Conservation (phyloP, 2,329 filamentous ascomycete species). For the Ascochyta koolunga region DNA sequence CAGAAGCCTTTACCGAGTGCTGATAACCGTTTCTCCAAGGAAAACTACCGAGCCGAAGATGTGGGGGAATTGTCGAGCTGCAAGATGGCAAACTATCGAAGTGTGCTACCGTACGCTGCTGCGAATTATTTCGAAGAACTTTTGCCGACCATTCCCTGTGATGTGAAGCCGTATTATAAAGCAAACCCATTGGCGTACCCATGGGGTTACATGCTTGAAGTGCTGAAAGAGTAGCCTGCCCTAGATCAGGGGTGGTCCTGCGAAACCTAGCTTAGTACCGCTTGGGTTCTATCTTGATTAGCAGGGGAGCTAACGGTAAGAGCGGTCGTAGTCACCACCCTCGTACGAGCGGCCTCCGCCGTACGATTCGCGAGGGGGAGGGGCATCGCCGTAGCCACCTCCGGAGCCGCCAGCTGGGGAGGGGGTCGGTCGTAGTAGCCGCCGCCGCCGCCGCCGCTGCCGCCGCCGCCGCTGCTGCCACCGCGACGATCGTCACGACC, state of each 20-base stretch:
- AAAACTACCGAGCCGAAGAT: slow-evolving; percentile 50
- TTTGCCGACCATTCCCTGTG: slow-evolving; percentile 48
- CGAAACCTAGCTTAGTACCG: slow-evolving; percentile 42
- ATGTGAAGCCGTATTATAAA: slow-evolving; percentile 47
- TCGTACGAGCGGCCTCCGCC: slow-evolving; percentile 49
- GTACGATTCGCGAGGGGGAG: slow-evolving; percentile 48
- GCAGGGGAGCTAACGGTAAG: slow-evolving; percentile 41
- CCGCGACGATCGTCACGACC: slow-evolving; percentile 56
- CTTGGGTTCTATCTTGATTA: slow-evolving; percentile 47
- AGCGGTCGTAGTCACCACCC: slow-evolving; percentile 55
- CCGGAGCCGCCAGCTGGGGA: slow-evolving; percentile 37
- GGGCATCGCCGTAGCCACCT: slow-evolving; percentile 43
- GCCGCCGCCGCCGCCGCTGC: slow-evolving; percentile 51
- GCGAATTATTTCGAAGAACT: slow-evolving; percentile 47
- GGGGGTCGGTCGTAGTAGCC: slow-evolving; percentile 62
- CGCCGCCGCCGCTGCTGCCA: slow-evolving; percentile 44
- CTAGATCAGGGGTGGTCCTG: slow-evolving; percentile 30
- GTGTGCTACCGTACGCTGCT: slow-evolving; percentile 42
- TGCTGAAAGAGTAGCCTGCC: slow-evolving; percentile 32
- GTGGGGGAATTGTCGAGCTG: slow-evolving; percentile 43
- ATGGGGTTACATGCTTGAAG: slow-evolving; percentile 45
- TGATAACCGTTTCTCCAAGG: slow-evolving; percentile 50
- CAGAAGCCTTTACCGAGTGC: slow-evolving; percentile 47
- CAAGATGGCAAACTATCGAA: slow-evolving; percentile 42
- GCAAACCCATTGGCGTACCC: slow-evolving; percentile 44